Evolutionary conservation across 169 alveolate species (phyloP), one percentile per base, ranked within the genome.

Genomic region (Cryptosporidium baileyi): DNA sequence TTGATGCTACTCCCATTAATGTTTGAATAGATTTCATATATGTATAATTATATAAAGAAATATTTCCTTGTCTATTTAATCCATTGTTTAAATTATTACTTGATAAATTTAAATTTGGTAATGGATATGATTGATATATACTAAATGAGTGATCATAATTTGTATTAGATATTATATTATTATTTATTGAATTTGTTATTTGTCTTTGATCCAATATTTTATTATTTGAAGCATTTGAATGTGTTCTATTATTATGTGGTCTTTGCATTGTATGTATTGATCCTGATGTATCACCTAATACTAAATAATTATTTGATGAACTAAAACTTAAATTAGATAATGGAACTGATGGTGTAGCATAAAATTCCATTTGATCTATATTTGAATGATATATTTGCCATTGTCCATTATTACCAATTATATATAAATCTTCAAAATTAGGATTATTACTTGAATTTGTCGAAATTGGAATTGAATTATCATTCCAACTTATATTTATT

Each of bases 311-410:
- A 45, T 60, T 43, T 5, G 85, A 74, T 3, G 85, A 74, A 60
- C 85, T 74, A 36, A 74, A 74, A 8, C 49, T 34, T 11, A 57
- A 22, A 38, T 22, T 54, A 3, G 85, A 74, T 9, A 74, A 28
- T 32, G 85, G 85, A 24, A 74, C 85, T 2, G 85, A 74, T n/a
- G 85, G 85, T n/a, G 67, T 74, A 0, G 85, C 85, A 34, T 74
- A 74, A 44, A 74, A 74, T 43, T 74, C 85, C 85, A 74, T 74
- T 24, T 59, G 63, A 7, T 74, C 85, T 1, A 74, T 22, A 13
- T 57, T 59, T 1, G 85, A 74, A 40, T 57, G 85, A 30, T 74
- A 74, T 24, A 74, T 45, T 34, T 74, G 85, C 85, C 85, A 74
- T 11, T 74, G 85, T 2, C 85, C 85, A 26, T 74, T 74, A 34